Base-by-base conservation (phyloP, 495 filamentous ascomycete species). In the Ramalina peruviana region DNA sequence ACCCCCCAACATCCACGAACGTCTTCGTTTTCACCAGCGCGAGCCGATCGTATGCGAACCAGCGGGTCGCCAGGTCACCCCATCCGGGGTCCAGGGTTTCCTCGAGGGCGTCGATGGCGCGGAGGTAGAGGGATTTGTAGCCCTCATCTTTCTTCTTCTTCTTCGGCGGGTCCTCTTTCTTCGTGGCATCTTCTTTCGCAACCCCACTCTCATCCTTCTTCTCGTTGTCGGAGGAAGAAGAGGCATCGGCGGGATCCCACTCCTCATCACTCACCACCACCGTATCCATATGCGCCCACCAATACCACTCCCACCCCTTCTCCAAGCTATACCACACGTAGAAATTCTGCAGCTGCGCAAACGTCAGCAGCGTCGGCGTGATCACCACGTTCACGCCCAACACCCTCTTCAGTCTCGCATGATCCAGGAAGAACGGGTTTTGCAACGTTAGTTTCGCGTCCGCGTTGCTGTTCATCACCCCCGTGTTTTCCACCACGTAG, bases 301-400 rank as follows among this genome's bases (percentile, higher is more conserved):
- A 81, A 62, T 69, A 82, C 55, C 70, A 59, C 19, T 62, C 62
- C 75, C 74, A 79, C 21, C 62, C 55, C 15, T 65, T 63, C 40
- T 67, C 56, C n/a, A 75, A 58, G 25, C 73, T 62, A 7, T 65
- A 61, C 43, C 54, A 63, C 25, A 78, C 66, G 55, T 69, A 78
- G 59, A 77, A 82, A 58, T 82, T 82, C 52, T 82, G 78, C 23
- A 81, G 62, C 50, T 83, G 79, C 12, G 79, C 71, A 44, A 82
- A 83, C 39, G 56, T 75, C 33, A 82, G 60, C 16, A 81, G 67
- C 3, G 73, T 75, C 0, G 79, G 77, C 0, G 79, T 78, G 30
- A 64, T 62, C 11, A 82, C 41, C 40, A 83, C 58, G 50, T 76
- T 75, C 39, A 83, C 73, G 5, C 76, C 73, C 9, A 79, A 68